These are phyloP conservation scores for Smittium mucronatum DNA, from an alignment of 371 early-diverging fungal genomes.

Conservation along the genomic window DNA sequence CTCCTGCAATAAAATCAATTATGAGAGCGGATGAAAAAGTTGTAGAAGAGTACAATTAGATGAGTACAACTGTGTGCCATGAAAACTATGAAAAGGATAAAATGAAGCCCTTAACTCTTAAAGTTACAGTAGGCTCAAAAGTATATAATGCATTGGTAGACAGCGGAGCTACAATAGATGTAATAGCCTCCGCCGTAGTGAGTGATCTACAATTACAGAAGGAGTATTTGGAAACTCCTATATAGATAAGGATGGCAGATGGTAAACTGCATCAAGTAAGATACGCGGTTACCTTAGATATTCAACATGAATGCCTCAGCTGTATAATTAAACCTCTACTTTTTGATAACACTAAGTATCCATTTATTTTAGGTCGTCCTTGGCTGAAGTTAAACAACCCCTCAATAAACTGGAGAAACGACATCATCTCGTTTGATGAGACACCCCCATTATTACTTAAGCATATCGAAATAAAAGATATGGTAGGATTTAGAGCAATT, in stretches of 20 bases:
- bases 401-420: slow-evolving; percentile 9
- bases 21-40: too few relatives aligned
- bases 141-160: neutral
- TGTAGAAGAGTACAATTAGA: neutral
- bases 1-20: too few relatives aligned
- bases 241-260: neutral
- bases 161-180: neutral
- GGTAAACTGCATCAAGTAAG: neutral
- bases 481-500: neutral
- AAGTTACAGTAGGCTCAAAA: neutral
- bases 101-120: neutral
- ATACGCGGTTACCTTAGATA: neutral
- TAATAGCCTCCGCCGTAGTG: neutral
- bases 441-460: neutral
- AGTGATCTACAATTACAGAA: neutral
- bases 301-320: neutral
- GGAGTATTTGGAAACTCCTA: neutral
- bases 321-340: neutral
- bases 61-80: neutral
- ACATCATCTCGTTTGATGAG: neutral
- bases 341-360: neutral
- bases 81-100: neutral
- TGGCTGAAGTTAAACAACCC: slow-evolving; percentile 15
- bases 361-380: neutral
- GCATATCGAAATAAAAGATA: neutral